phyloP scores from a whole-genome alignment of 345 rosid genomes.

The Lepidium africanum region DNA sequence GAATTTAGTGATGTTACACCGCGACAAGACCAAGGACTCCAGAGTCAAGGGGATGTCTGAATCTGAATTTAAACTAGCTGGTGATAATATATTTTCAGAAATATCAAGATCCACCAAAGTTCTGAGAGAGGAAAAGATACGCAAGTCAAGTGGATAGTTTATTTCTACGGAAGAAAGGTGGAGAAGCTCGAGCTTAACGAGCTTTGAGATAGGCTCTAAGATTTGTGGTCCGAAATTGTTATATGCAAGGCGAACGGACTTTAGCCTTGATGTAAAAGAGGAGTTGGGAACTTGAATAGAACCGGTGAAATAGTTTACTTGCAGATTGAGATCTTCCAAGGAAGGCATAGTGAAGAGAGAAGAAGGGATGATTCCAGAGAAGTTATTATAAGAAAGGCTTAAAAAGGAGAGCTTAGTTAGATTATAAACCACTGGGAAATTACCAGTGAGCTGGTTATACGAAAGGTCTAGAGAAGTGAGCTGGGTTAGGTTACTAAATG shows the following conservation, averaged over 20 bases:
- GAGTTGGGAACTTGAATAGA: background rate
- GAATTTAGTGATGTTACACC: background rate
- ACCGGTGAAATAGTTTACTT: background rate
- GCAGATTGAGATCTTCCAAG: background rate
- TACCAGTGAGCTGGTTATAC: background rate
- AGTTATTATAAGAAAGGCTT: background rate
- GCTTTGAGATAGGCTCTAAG: background rate
- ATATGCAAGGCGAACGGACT: background rate
- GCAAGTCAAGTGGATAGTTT: background rate
- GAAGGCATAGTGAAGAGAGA: background rate
- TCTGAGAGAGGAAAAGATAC: slow-evolving; percentile 1
- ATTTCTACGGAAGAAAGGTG: background rate
- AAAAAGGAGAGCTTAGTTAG: background rate
- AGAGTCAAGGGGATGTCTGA: background rate
- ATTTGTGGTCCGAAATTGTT: background rate
- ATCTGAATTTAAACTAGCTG: background rate
- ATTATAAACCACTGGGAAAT: background rate
- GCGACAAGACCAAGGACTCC: background rate
- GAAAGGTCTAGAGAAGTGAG: background rate
- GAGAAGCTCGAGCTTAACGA: background rate
- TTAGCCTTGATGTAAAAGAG: background rate
- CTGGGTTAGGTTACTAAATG: background rate
- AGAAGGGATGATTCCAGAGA: background rate
- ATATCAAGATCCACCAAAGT: background rate
- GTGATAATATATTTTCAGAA: background rate